Evolutionary conservation across 306 rosid species (phyloP).

Genomic region (Quercus parvula): DNA sequence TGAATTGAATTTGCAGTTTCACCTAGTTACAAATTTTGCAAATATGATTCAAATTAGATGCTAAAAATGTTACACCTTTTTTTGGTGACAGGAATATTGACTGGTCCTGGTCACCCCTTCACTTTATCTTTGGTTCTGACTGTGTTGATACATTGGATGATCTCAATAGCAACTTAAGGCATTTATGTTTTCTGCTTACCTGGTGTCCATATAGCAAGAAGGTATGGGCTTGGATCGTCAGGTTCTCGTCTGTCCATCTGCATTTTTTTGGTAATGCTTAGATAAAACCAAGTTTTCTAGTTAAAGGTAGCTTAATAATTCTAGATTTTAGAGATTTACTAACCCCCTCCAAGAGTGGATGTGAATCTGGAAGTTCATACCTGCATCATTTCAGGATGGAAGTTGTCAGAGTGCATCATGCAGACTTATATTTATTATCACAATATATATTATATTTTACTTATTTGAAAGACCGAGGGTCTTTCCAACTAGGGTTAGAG

Average conservation of each 20-base stretch:
- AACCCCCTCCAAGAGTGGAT: conserved; percentile 78
- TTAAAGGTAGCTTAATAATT: conserved; percentile 14
- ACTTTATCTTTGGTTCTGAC: conserved; percentile 6
- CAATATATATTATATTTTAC: background rate
- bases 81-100: conserved; percentile 10
- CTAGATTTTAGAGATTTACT: conserved; percentile 25
- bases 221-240: conserved; percentile 95
- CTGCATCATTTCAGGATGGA: conserved; percentile 43
- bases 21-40: conserved; percentile 41
- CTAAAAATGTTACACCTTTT: conserved; percentile 6
- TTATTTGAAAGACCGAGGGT: background rate
- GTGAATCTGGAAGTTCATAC: conserved; percentile 96
- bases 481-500: background rate
- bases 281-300: conserved; percentile 10
- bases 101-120: background rate
- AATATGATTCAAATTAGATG: conserved; percentile 9
- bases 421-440: conserved; percentile 8
- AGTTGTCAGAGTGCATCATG: conserved; percentile 22
- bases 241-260: conserved; percentile 86
- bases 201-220: conserved; percentile 97
- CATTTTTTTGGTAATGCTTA: conserved; percentile 12
- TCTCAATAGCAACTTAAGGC: background rate
- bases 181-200: conserved; percentile 45
- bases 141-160: background rate
- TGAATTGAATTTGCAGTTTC: conserved; percentile 70